Evolutionary conservation across 257 asterid species (phyloP).

Genomic region (Petrea volubilis): DNA sequence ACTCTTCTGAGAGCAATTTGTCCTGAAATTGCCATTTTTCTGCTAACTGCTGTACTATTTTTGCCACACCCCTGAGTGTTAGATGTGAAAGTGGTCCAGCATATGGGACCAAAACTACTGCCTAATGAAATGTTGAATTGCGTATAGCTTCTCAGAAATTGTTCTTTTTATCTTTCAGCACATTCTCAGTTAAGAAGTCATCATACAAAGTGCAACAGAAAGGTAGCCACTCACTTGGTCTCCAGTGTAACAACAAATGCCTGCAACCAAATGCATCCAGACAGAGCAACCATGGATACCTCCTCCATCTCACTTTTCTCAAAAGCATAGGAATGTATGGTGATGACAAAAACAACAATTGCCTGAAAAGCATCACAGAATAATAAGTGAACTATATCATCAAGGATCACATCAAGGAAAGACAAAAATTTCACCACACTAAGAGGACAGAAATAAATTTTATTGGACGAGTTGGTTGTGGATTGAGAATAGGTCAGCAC

Average conservation of each 20-base stretch:
- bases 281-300: constrained; percentile 94
- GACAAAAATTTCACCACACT: constrained; percentile 11
- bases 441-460: constrained; percentile 1
- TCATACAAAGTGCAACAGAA: constrained; percentile 23
- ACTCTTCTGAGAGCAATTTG: too few species aligned
- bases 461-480: constrained; percentile 5
- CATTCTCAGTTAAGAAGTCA: background rate
- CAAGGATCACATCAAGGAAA: constrained; percentile 7
- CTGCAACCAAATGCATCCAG: constrained; percentile 99
- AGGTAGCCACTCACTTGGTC: constrained; percentile 68
- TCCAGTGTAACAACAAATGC: constrained; percentile 94
- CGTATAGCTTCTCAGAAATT: background rate
- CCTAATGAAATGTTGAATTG: too few species aligned
- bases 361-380: constrained; percentile 59
- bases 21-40: too few species aligned
- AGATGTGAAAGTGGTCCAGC: too few species aligned
- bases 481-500: background rate
- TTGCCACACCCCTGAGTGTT: too few species aligned
- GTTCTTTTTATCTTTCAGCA: background rate
- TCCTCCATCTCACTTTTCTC: constrained; percentile 99
- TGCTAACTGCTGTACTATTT: too few species aligned
- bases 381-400: constrained; percentile 5
- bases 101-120: too few species aligned
- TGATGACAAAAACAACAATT: constrained; percentile 86
- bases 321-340: constrained; percentile 78